Percentiles rank a stretch among this genome's conserved stretches.
These are phyloP conservation scores for Chrysopogon serrulatus DNA, from an alignment of 176 grass and related monocot genomes.

Conservation along the genomic window DNA sequence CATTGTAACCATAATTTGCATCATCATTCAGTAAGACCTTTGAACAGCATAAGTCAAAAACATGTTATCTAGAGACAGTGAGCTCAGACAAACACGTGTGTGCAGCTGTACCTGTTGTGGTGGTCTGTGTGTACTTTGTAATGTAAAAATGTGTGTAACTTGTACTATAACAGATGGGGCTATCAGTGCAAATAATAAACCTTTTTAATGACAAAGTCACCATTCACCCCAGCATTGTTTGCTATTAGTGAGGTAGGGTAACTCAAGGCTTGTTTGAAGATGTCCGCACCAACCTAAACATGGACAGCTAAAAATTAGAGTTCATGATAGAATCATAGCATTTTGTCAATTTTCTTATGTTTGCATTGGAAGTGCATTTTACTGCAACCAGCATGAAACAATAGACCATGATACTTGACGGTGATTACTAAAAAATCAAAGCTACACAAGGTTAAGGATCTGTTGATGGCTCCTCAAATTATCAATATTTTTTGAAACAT, in stretches of 20 bases:
- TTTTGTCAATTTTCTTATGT: slow-evolving; percentile 11
- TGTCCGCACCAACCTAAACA: slow-evolving; percentile 95
- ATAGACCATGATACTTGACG: neutral
- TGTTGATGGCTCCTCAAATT: neutral
- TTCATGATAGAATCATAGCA: neutral
- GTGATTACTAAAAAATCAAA: neutral
- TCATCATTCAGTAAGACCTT: slow-evolving; percentile 62
- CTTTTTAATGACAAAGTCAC: slow-evolving; percentile 67
- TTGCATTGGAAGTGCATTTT: neutral
- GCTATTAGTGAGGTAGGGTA: slow-evolving; percentile 84
- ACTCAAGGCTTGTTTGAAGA: slow-evolving; percentile 84
- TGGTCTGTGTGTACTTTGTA: neutral
- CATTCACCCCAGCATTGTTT: slow-evolving; percentile 75
- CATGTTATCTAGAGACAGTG: neutral
- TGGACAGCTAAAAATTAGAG: neutral
- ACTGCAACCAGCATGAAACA: neutral
- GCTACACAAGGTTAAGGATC: neutral
- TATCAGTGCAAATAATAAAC: slow-evolving; percentile 3
- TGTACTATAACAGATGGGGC: neutral
- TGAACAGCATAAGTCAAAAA: slow-evolving; percentile 4
- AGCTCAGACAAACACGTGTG: neutral
- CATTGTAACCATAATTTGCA: slow-evolving; percentile 89
- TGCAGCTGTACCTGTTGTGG: neutral
- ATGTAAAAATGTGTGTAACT: neutral
- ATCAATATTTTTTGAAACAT: neutral